Evolutionary conservation across 2,329 filamentous ascomycete genomes (phyloP).

Genomic region (Aspergillus melleus): DNA sequence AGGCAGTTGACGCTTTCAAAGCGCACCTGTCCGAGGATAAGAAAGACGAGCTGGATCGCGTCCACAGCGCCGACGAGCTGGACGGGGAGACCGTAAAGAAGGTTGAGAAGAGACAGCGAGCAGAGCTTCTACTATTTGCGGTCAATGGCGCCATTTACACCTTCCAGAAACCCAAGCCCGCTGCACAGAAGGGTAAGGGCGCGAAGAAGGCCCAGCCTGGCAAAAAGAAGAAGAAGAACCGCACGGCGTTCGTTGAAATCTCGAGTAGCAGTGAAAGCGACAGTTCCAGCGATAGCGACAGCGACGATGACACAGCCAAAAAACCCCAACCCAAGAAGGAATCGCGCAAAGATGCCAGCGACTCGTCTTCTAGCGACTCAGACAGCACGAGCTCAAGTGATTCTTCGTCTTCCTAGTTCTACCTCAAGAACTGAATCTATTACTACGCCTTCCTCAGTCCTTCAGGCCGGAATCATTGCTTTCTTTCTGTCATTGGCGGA

Average conservation of each 20-base stretch:
- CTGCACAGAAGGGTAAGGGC: constrained; percentile 22
- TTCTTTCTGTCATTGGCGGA: not conserved
- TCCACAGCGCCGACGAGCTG: constrained; percentile 22
- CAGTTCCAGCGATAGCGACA: constrained; percentile 29
- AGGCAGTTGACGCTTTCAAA: constrained; percentile 54
- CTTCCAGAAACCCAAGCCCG: constrained; percentile 24
- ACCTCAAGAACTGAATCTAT: not conserved
- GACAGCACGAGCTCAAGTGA: constrained; percentile 16
- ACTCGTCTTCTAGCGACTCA: constrained; percentile 11
- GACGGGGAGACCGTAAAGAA: constrained; percentile 27
- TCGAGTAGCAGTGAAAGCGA: constrained; percentile 44
- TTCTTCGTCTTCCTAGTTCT: constrained; percentile 8
- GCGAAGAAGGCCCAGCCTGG: constrained; percentile 16
- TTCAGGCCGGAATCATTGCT: not conserved
- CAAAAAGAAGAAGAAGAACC: constrained; percentile 45
- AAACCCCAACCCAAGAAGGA: constrained; percentile 7
- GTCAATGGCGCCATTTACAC: constrained; percentile 31
- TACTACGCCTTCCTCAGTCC: not conserved
- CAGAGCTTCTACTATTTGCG: constrained; percentile 39
- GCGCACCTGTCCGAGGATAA: constrained; percentile 25
- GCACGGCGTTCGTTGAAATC: constrained; percentile 43
- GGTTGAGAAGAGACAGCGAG: constrained; percentile 38
- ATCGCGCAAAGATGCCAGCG: constrained; percentile 15
- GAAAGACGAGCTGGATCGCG: constrained; percentile 24
- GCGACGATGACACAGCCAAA: constrained; percentile 19